A percentile compares a stretch with the other conserved stretches of the same genome.
Conservation (phyloP, 2,329 filamentous ascomycete species). For the Aspergillus persii region DNA sequence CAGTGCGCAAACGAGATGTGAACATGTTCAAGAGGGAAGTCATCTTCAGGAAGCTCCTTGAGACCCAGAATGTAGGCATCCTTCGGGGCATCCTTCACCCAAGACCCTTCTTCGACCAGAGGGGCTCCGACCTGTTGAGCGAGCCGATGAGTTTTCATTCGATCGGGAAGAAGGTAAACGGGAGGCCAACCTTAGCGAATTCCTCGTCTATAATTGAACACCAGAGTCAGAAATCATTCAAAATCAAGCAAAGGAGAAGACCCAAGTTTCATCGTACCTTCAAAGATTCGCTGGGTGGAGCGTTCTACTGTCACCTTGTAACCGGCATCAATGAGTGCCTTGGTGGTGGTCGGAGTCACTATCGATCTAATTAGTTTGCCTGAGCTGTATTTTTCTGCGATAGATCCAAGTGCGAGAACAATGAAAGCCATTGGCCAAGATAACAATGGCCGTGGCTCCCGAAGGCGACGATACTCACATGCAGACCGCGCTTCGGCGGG, state of each 20-base stretch:
- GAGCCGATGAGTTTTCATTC: neutral
- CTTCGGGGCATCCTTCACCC: constrained; percentile 61
- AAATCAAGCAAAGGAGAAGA: neutral
- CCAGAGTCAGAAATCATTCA: constrained; percentile 9
- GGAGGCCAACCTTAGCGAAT: constrained; percentile 30
- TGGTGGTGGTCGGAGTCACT: constrained; percentile 54
- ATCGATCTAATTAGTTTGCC: neutral
- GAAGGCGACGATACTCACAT: constrained; percentile 26
- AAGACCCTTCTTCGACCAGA: constrained; percentile 65
- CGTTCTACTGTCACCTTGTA: constrained; percentile 68
- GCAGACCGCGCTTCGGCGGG: constrained; percentile 56
- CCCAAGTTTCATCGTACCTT: constrained; percentile 30
- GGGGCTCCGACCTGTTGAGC: constrained; percentile 56
- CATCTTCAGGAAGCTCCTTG: constrained; percentile 74
- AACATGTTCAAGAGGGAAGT: constrained; percentile 68
- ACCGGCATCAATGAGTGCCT: constrained; percentile 65
- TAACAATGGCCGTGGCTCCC: neutral
- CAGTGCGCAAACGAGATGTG: constrained; percentile 72
- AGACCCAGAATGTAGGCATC: constrained; percentile 72
- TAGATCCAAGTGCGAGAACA: neutral
- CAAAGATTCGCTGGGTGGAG: constrained; percentile 63
- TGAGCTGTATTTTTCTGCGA: neutral
- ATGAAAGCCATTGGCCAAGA: neutral
- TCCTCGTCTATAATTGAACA: constrained; percentile 28
- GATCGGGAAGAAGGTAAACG: neutral